Evolutionary conservation across 2,329 filamentous ascomycete species (phyloP).

Genomic region (Penicillium sp.): DNA sequence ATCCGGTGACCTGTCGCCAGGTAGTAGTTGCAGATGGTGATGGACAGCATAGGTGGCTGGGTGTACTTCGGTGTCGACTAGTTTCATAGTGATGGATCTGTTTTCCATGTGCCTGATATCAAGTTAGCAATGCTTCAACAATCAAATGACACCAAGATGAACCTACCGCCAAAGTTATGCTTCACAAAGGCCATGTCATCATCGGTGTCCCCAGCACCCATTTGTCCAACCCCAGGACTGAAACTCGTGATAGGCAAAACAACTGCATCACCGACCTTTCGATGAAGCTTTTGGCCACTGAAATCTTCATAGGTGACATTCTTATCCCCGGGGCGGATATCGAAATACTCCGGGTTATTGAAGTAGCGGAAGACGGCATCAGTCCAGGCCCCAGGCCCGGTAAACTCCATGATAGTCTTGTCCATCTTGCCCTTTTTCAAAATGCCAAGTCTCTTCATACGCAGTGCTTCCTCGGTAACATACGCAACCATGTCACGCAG

Average conservation of each 20-base stretch:
- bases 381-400: slow-evolving; percentile 91
- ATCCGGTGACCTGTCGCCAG: too few species aligned
- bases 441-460: slow-evolving; percentile 63
- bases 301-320: slow-evolving; percentile 85
- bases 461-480: slow-evolving; percentile 77
- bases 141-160: not conserved
- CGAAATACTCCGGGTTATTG: slow-evolving; percentile 85
- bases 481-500: slow-evolving; percentile 80
- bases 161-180: slow-evolving; percentile 84
- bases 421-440: slow-evolving; percentile 59
- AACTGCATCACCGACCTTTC: slow-evolving; percentile 88
- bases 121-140: slow-evolving; percentile 6
- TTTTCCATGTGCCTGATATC: slow-evolving; percentile 36
- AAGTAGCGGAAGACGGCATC: slow-evolving; percentile 89
- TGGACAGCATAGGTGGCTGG: not conserved
- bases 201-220: slow-evolving; percentile 82
- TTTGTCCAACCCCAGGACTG: slow-evolving; percentile 88
- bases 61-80: not conserved
- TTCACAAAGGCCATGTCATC: slow-evolving; percentile 97
- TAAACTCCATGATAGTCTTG: slow-evolving; percentile 85
- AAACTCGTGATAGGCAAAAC: slow-evolving; percentile 96
- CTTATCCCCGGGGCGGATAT: slow-evolving; percentile 61
- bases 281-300: slow-evolving; percentile 75
- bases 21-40: not conserved
- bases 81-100: slow-evolving; percentile 31